A percentile compares a stretch with the other conserved stretches of the same genome.
phyloP scores from a whole-genome alignment of 2,329 filamentous ascomycete genomes.

The Metarhizium guizhouense region DNA sequence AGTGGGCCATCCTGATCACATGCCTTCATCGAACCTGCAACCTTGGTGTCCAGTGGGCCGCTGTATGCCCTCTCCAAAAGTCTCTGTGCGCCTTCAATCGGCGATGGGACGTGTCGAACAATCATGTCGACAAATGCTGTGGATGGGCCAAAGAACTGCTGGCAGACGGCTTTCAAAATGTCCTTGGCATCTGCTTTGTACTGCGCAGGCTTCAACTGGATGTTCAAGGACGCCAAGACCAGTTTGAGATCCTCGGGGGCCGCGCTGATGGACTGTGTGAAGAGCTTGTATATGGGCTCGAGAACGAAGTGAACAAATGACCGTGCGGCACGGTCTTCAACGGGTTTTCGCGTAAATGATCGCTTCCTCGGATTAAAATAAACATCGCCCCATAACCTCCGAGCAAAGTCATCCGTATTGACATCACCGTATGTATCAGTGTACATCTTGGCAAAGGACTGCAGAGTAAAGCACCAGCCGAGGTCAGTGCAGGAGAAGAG shows the following conservation, averaged over 20 bases:
- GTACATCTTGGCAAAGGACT: constrained; percentile 95
- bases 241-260: constrained; percentile 75
- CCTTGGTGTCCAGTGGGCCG: constrained; percentile 73
- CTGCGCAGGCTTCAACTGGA: constrained; percentile 83
- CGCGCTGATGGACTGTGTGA: constrained; percentile 88
- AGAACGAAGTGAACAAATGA: constrained; percentile 92
- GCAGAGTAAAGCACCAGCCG: constrained; percentile 94
- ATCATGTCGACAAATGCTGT: constrained; percentile 95
- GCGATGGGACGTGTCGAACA: constrained; percentile 80
- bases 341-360: constrained; percentile 80
- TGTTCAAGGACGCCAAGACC: constrained; percentile 71
- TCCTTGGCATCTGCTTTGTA: constrained; percentile 85
- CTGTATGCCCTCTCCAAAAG: constrained; percentile 86
- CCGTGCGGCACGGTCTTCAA: constrained; percentile 71
- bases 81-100: constrained; percentile 64
- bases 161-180: constrained; percentile 80
- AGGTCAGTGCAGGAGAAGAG: constrained; percentile 88
- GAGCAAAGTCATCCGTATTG: constrained; percentile 73
- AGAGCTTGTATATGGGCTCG: constrained; percentile 96
- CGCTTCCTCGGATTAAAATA: constrained; percentile 90
- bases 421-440: constrained; percentile 77
- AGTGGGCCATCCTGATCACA: constrained; percentile 88
- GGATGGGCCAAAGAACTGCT: constrained; percentile 89
- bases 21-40: constrained; percentile 68
- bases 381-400: constrained; percentile 88